Evolutionary conservation across 768 basidiomycete species (phyloP).

Genomic region (Leccinellum albellum): DNA sequence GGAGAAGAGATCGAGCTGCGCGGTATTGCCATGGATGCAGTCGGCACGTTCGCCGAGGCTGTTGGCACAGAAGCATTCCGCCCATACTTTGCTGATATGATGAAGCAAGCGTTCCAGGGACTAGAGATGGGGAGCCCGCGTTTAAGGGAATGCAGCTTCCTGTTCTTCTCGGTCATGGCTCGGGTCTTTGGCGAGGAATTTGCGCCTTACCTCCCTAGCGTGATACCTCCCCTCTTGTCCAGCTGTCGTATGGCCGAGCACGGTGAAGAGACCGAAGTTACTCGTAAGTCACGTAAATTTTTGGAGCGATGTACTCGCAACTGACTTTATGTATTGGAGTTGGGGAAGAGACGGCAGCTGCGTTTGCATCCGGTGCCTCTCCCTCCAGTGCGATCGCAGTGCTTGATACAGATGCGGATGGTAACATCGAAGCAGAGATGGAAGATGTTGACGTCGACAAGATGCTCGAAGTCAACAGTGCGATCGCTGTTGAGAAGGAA

Average conservation of each 20-base stretch:
- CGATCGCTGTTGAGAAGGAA: constrained; percentile 98
- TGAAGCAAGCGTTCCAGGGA: constrained; percentile 91
- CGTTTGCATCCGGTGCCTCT: constrained; percentile 72
- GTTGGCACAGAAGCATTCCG: constrained; percentile 92
- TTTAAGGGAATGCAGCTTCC: constrained; percentile 91
- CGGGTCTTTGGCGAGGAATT: constrained; percentile 95
- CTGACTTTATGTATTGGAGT: constrained; percentile 29
- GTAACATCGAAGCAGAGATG: constrained; percentile 57
- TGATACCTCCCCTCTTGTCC: constrained; percentile 79
- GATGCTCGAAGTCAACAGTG: constrained; percentile 89
- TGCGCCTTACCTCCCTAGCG: constrained; percentile 76
- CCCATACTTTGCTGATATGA: constrained; percentile 93
- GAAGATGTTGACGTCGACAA: constrained; percentile 85
- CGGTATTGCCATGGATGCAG: constrained; percentile 98
- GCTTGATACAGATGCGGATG: constrained; percentile 51
- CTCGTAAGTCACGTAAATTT: constrained; percentile 37
- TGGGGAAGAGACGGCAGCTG: constrained; percentile 51
- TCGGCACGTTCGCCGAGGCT: constrained; percentile 96
- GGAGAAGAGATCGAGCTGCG: constrained; percentile 93
- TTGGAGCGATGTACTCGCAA: neutral
- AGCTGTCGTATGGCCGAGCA: constrained; percentile 84
- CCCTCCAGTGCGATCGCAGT: constrained; percentile 66
- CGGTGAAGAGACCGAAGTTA: constrained; percentile 48
- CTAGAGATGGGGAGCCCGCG: constrained; percentile 83
- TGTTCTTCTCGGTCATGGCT: constrained; percentile 99